Evolutionary conservation across 1,139 yeast species (phyloP), one percentile per base, ranked within the genome.

Genomic region (Kurtzmaniella natalensis): DNA sequence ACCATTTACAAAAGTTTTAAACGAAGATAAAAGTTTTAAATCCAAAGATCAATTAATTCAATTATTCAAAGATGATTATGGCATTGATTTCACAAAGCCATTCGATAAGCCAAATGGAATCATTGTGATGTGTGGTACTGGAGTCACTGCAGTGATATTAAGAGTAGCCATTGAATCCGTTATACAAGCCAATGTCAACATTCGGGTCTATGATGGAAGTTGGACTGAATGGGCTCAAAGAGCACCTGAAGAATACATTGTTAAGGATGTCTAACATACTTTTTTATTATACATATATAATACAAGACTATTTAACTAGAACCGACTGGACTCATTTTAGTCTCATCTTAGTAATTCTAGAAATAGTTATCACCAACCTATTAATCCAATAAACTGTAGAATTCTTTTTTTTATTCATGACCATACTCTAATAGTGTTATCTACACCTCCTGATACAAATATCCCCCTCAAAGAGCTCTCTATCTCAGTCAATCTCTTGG

Each of bases 81-180:
- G 53, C 5, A 37, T 67, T 14, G 72, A 67, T 45, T 48, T 53
- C 31, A 44, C 59, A 32, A 40, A 50, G 4, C 13, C 15, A 11
- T 34, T 34, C 30, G 34, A 34, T 10, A 32, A 32, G 18, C 53
- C 51, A 33, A 77, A 80, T 46, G 88, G 83, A 7, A 74, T 85
- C 14, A 78, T 92, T 36, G 85, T 81, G 29, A 78, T 84, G 86
- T 92, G 98, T 55, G 98, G 97, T 16, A 81, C 96, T 1, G 97
- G 97, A 32, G 96, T 89, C 30, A 81, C 96, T 15, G 96, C 96
- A 0, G 86, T 89, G 42, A 78, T 89, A 28, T 66, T 89, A 37
- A 81, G 83, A 55, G 45, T 64, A 29, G 75, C 73, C 7, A 53
- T 70, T 34, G 64, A 64, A 35, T 49, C 57, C 7, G 52, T 68